phyloP scores from a whole-genome alignment of 1,139 yeast genomes.

The Hanseniaspora sp. region DNA sequence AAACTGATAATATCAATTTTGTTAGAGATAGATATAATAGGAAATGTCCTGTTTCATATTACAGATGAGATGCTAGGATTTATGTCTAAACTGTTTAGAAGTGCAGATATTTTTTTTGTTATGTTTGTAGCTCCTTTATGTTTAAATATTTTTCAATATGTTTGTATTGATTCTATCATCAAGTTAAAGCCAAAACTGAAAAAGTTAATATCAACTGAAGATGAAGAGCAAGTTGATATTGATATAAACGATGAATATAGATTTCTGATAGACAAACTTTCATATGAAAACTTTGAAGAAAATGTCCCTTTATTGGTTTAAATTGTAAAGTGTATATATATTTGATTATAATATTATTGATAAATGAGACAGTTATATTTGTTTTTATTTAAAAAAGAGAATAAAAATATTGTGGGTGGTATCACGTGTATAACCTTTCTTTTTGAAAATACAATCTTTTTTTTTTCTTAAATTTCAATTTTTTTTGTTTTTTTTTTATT shows the following conservation, averaged over 20 bases:
- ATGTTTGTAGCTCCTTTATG: conserved; percentile 69
- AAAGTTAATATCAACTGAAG: background rate
- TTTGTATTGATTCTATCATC: conserved; percentile 77
- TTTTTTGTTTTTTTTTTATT: background rate
- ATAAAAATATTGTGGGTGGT: too few relatives aligned
- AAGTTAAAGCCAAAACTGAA: conserved; percentile 29
- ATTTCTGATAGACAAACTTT: conserved; percentile 7
- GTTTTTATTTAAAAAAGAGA: too few relatives aligned
- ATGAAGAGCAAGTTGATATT: background rate
- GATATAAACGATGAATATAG: background rate
- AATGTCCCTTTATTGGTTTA: background rate
- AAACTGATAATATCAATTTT: conserved; percentile 47
- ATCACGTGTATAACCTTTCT: background rate
- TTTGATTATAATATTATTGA: too few relatives aligned
- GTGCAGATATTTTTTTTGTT: conserved; percentile 72
- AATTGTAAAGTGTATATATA: background rate
- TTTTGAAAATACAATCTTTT: background rate
- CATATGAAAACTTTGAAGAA: conserved; percentile 6
- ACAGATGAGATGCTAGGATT: conserved; percentile 32
- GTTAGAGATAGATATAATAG: conserved; percentile 31
- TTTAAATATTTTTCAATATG: conserved; percentile 79
- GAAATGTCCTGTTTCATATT: conserved; percentile 27
- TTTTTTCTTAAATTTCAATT: background rate
- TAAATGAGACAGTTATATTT: background rate
- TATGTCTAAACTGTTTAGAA: conserved; percentile 56